phyloP scores from a whole-genome alignment of 2,329 filamentous ascomycete species.

The Stagonosporopsis cucurbitacearum region DNA sequence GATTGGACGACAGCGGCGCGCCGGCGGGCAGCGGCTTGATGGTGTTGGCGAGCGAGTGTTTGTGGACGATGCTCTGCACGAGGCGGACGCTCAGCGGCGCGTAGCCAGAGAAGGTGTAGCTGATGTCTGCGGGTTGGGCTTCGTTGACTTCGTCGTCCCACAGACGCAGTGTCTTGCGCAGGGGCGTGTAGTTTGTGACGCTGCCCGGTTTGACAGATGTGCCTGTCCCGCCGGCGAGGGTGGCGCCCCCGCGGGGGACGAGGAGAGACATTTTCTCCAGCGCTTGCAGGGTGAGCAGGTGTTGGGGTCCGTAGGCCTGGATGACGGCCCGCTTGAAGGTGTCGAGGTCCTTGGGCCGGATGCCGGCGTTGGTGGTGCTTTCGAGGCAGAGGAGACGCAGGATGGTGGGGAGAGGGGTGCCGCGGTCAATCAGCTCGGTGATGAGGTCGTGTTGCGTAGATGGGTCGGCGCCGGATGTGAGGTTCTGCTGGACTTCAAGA shows the following conservation, averaged over 20 bases:
- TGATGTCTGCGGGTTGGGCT: conserved; percentile 89
- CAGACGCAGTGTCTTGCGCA: conserved; percentile 84
- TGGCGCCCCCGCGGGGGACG: conserved; percentile 59
- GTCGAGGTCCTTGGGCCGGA: conserved; percentile 88
- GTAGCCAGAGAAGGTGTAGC: conserved; percentile 98
- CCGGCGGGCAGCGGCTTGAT: conserved; percentile 54
- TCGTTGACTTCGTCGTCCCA: conserved; percentile 98
- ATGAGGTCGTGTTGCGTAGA: conserved; percentile 88
- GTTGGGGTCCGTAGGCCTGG: conserved; percentile 94
- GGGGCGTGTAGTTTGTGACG: conserved; percentile 84
- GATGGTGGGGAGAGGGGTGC: conserved; percentile 79
- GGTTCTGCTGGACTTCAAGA: conserved; percentile 93
- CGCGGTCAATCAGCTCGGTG: conserved; percentile 91
- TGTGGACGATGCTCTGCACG: conserved; percentile 91
- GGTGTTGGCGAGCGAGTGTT: conserved; percentile 75
- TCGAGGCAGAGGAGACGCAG: conserved; percentile 88
- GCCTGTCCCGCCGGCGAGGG: conserved; percentile 54
- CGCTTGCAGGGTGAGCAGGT: conserved; percentile 85
- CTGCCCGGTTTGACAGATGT: conserved; percentile 43
- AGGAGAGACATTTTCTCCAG: conserved; percentile 91
- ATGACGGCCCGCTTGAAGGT: conserved; percentile 86
- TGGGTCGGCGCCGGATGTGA: conserved; percentile 88
- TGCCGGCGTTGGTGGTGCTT: conserved; percentile 85
- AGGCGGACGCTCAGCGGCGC: conserved; percentile 90
- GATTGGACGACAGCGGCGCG: conserved; percentile 54